phyloP scores from a whole-genome alignment of 768 basidiomycete species.

The Tricholoma flavovirens region DNA sequence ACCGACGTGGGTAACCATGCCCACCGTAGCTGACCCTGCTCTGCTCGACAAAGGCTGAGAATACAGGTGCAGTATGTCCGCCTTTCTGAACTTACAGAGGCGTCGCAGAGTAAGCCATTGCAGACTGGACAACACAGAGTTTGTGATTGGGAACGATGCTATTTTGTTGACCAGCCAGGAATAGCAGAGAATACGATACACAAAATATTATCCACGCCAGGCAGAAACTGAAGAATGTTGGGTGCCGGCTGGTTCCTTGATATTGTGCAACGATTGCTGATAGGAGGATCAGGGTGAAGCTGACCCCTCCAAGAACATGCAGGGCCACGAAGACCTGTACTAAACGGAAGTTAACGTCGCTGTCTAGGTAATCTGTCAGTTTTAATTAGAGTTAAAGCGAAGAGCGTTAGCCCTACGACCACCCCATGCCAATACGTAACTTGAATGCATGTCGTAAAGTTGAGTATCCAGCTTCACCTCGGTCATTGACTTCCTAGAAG shows the following conservation, averaged over 20 bases:
- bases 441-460: neutral
- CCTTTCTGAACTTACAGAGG: conserved; percentile 21
- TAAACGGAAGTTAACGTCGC: neutral
- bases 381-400: neutral
- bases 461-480: neutral
- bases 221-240: conserved; percentile 32
- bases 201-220: conserved; percentile 31
- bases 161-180: conserved; percentile 27
- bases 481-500: no score
- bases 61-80: neutral
- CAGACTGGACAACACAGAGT: conserved; percentile 27
- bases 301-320: conserved; percentile 22
- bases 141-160: conserved; percentile 13
- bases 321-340: conserved; percentile 25
- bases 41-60: conserved; percentile 9
- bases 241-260: conserved; percentile 21
- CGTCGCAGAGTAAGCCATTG: conserved; percentile 28
- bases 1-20: conserved; percentile 24
- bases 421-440: neutral
- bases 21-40: conserved; percentile 20
- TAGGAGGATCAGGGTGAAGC: conserved; percentile 20
- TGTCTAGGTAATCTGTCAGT: neutral
- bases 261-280: conserved; percentile 22
- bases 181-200: conserved; percentile 28
- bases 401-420: neutral